Base-by-base conservation (phyloP, 2,329 filamentous ascomycete species). In the Helminthosporium solani region DNA sequence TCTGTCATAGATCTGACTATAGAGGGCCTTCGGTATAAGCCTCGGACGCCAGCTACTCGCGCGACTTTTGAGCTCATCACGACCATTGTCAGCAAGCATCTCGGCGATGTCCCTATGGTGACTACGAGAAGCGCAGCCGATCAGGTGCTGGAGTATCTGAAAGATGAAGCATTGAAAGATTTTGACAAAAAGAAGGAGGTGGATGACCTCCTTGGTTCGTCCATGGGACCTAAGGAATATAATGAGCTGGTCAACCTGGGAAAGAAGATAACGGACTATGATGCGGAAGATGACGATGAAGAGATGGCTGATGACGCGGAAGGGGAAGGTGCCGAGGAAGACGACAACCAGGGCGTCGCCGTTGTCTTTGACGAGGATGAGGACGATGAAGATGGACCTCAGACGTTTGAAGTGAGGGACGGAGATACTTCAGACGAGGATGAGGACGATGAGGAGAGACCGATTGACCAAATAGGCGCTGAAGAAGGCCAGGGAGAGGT, bases 251-350 rank as follows among this genome's bases (percentile, higher is more conserved):
- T 97, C 44, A 99, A 96, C 66, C 76, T 99, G 34, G 90, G 91
- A 54, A 99, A 99, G 77, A 99, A 99, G 74, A 96, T 99, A 53
- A 99, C 94, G 40, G 94, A 99, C 70, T 99, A 97, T 71, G 88
- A 97, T 71, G 88, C 88, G 31, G 90, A 97, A 67, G 92, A 97
- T 55, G 94, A 96, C 25, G 91, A 97, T 53, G 92, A 96, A 56
- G 63, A 64, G 34, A 88, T 90, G 77, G 84, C 86, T 60, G 67
- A 62, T 21, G 86, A 82, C 47, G 79, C 83, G 21, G 82, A 57
- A 30, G 67, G 77, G 15, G 88, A 85, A 36, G 86, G 74, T 20
- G 79, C 82, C 23, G 91, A 96, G 67, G 58, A 55, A 14, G 94
- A 96, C 63, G 91, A 96, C 61, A 85, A 90, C 40, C 90, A 99